Base-by-base conservation (phyloP, 2,329 filamentous ascomycete species). In the Coniochaeta ligniaria region DNA sequence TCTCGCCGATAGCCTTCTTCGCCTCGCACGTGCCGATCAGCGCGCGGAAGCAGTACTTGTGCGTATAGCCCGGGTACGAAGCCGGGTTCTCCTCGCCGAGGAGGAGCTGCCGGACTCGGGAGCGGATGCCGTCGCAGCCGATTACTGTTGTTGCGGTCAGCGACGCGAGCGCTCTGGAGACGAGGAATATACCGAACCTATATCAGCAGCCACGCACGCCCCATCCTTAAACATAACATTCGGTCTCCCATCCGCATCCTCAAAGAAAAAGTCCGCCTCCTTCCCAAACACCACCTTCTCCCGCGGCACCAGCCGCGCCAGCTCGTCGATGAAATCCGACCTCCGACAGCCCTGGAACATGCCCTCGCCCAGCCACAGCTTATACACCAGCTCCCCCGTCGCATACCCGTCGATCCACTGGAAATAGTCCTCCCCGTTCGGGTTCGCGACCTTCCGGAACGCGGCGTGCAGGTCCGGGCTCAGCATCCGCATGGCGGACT, bases 41-140 rank as follows among this genome's bases (percentile, higher is more conserved):
- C 0, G 83, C 81, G 9, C 87, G 78, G 70, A 85, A 90, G 31
- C 83, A 86, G 70, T 83, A 84, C 61, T 86, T 85, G 16, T 79
- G 74, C 1, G 80, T 80, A 67, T 85, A 89, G 1, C 73, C 67
- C 0, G 84, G 75, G 28, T 59, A 43, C 5, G 60, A 61, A 1
- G 61, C 28, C 16, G 76, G 67, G 35, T 58, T 31, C 33, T 28
- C 17, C 24, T 22, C 50, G 28, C 59, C 41, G 2, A 87, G 71
- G 6, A 89, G 69, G 16, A 83, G 69, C 28, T 79, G 69, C 11
- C 86, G 75, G 6, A 83, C 76, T 8, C 75, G 73, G 1, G 82
- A 85, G 67, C 83, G 85, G 66, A 89, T 85, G 0, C 86, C 86
- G 70, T 89, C 86, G 67, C 83, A 86, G 2, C 83, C 86, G 58